phyloP scores from a whole-genome alignment of 495 filamentous ascomycete genomes.

The Xylaria intraflava region DNA sequence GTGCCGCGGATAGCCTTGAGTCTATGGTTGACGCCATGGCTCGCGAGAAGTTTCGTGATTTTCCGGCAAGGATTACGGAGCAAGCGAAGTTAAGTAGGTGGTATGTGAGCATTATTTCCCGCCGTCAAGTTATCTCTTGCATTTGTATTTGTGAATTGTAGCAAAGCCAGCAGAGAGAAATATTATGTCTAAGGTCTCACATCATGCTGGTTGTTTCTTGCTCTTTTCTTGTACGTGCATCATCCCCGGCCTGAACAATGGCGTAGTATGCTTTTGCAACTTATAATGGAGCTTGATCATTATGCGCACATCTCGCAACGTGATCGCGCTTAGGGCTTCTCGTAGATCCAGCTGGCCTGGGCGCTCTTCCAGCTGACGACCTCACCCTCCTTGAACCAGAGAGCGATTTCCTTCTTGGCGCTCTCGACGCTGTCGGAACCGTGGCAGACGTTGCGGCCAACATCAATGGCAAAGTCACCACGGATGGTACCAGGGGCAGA shows the following conservation, averaged over 20 bases:
- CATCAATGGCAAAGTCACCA: conserved; percentile 52
- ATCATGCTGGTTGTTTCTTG: neutral
- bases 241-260: neutral
- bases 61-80: conserved; percentile 28
- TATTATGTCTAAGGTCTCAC: neutral
- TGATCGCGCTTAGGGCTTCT: conserved; percentile 49
- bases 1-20: conserved; percentile 68
- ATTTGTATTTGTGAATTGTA: neutral
- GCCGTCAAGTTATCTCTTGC: neutral
- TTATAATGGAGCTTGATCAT: neutral
- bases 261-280: neutral
- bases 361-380: conserved; percentile 70
- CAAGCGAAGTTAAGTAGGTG: conserved; percentile 4
- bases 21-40: conserved; percentile 90
- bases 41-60: conserved; percentile 62
- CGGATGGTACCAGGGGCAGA: conserved; percentile 95
- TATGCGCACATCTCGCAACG: neutral
- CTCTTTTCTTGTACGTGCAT: neutral
- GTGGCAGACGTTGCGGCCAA: conserved; percentile 99
- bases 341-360: conserved; percentile 89
- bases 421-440: conserved; percentile 96
- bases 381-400: conserved; percentile 91
- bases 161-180: neutral
- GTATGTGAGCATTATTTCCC: neutral
- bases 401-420: conserved; percentile 97